These are phyloP conservation scores for Cyclotella sp. DNA, from an alignment of 108 stramenopile species.

Conservation along the genomic window DNA sequence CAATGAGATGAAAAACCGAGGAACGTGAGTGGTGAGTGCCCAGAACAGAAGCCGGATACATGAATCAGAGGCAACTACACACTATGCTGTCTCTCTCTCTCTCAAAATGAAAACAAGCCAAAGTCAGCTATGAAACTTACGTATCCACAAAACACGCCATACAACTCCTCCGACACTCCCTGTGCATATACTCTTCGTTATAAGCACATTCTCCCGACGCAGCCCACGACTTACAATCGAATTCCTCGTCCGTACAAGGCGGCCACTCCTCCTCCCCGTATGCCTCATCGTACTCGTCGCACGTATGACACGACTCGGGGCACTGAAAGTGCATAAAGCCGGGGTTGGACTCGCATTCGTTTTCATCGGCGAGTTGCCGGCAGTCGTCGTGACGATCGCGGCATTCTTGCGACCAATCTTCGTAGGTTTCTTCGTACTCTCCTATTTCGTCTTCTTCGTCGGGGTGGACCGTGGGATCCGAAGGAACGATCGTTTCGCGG, in stretches of 20 bases:
- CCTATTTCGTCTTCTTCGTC: background rate
- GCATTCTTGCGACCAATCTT: slow-evolving; percentile 6
- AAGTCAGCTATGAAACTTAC: slow-evolving; percentile 9
- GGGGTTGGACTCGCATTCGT: slow-evolving; percentile 55
- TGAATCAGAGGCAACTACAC: too few species aligned
- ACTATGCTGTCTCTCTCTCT: too few species aligned
- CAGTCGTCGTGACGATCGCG: slow-evolving; percentile 38
- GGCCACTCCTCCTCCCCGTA: background rate
- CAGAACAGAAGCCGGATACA: background rate
- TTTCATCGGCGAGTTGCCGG: slow-evolving; percentile 31
- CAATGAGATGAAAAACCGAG: too few species aligned
- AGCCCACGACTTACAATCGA: slow-evolving; percentile 31
- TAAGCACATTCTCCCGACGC: slow-evolving; percentile 37
- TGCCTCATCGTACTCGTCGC: background rate
- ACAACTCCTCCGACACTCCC: slow-evolving; percentile 38
- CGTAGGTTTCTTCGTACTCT: background rate
- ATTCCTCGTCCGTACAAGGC: slow-evolving; percentile 31
- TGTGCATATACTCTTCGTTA: slow-evolving; percentile 54
- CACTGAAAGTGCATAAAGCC: slow-evolving; percentile 48
- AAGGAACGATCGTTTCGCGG: background rate
- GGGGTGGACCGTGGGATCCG: too few species aligned
- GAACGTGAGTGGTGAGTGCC: background rate
- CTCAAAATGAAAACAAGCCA: background rate
- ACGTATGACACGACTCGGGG: background rate
- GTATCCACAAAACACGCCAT: slow-evolving; percentile 44